Evolutionary conservation across 352 stramenopile species (phyloP), one percentile per base, ranked within the genome.

Genomic region (Pythium pectinolyticum): DNA sequence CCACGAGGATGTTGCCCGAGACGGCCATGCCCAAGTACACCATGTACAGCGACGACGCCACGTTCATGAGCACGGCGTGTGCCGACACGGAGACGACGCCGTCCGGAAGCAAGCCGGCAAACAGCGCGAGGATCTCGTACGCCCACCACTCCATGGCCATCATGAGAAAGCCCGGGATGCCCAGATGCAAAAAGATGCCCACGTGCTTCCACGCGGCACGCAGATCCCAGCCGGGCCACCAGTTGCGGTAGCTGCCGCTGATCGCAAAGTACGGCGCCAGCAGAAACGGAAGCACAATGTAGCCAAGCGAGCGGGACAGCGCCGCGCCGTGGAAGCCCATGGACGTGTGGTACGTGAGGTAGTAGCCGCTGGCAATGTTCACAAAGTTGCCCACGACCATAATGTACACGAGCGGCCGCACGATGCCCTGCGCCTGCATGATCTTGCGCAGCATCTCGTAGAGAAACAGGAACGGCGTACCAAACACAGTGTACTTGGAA

Each of bases 81-180:
- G 82, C 76, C 37, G 83, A 89, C 47, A 95, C 82, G 15, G 71
- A 77, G 27, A 94, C 75, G 11, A 94, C 77, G 8, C 78, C 82
- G 56, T 92, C 72, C 0, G 80, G 83, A 0, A 94, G 67, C 2
- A 90, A 70, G 2, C 83, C 86, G 9, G 83, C 86, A 24, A 94
- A 45, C 7, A 94, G 59, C 10, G 83, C 77, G 11, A 94, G 69
- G 6, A 88, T 32, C 59, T 92, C 84, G 60, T 91, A 93, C 9
- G 86, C 83, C 78, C 78, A 89, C 86, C 86, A 93, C 66, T 89
- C 77, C 66, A 95, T 84, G 20, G 73, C 63, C 51, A 95, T 69
- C 75, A 92, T 88, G 0, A 77, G 37, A 31, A 90, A 67, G 9
- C 70, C 71, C 1, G 82, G 74, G 0, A 89, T 34, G 0, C 78